Base-by-base conservation (phyloP, 495 filamentous ascomycete genomes). In the Aspergillus heteromorphus region DNA sequence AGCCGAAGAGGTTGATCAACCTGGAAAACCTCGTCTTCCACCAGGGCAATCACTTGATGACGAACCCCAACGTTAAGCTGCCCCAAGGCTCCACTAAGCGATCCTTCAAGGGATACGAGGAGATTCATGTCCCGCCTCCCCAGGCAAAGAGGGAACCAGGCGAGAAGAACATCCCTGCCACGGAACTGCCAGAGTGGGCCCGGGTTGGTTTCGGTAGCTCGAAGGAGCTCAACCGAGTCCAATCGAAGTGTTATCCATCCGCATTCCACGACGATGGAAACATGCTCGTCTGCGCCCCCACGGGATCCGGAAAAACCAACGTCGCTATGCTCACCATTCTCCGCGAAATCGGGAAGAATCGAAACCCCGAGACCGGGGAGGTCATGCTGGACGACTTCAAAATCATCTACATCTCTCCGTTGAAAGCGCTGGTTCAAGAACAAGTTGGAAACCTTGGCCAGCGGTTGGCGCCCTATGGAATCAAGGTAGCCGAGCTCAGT, bases 11-110 rank as follows among this genome's bases (percentile, higher is more conserved):
- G 63, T 71, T 88, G 14, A 91, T 97, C 73, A 97, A 97, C 63
- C 73, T 99, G 41, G 92, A 99, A 60, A 96, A 96, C 58, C 83
- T 99, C 17, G 79, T 96, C 27, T 99, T 99, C 68, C 92, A 97
- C 62, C 93, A 97, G 68, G 93, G 93, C 14, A 97, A 96, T 60
- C 93, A 99, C 74, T 78, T 97, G 16, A 97, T 97, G 92, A 96
- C 95, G 9, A 97, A 99, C 61, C 85, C 91, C 2, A 96, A 87
- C 67, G 92, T 97, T 45, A 89, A 87, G 57, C 80, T 97, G n/a
- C 93, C 93, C 1, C 88, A 96, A 63, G 93, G 95, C 20, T 95
- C 95, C 1, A 96, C 87, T 0, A 96, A 97, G 69, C 82, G 90
- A 11, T 89, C 88, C 0, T 96, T 96, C 73, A 97, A 97, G 70